Evolutionary conservation across 2,329 filamentous ascomycete genomes (phyloP), one percentile per base, ranked within the genome.

Genomic region (Chaetothyriales sp.): DNA sequence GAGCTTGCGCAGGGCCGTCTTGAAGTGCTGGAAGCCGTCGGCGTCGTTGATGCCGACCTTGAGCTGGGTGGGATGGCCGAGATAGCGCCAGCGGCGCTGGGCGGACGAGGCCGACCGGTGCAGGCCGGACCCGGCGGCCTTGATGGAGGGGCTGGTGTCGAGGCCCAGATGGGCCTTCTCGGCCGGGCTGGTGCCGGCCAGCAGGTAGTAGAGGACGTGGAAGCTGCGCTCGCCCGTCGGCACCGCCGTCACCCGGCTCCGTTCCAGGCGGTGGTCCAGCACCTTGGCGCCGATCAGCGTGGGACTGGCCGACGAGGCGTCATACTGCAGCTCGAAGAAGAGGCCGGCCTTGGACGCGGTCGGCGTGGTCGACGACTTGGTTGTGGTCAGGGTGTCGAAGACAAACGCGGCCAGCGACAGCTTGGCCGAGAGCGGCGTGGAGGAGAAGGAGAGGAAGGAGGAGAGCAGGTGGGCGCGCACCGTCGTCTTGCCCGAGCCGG

Each of bases 211-310:
- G 7, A 98, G 75, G 22, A 94, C 79, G 68, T 98, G 92, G 66
- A 95, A 97, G 67, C 92, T 97, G 45, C 92, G 84, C 70, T 98
- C 92, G 61, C 92, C 92, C 0, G 92, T 95, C 0, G 92, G 92
- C 0, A 97, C 89, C 43, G 88, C 81, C 25, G 92, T 82, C 57
- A 98, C 89, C 57, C 92, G 81, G 69, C 89, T 95, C 52, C 92
- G 77, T 69, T 98, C 92, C 47, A 98, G 73, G 60, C 92, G 81
- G 67, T 98, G 92, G 61, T 97, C 89, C 45, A 98, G 76, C 15
- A 98, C 76, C 70, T 98, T 97, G 61, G 88, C 90, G 70, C 92
- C 92, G 58, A 98, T 86, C 25, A 98, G 76, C 2, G 89, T 82
- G 1, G 92, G 92, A 63, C 85, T 89, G 0, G 83, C 85, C 0